These are phyloP conservation scores for Pythium pectinolyticum DNA, from an alignment of 352 stramenopile species.

Conservation along the genomic window DNA sequence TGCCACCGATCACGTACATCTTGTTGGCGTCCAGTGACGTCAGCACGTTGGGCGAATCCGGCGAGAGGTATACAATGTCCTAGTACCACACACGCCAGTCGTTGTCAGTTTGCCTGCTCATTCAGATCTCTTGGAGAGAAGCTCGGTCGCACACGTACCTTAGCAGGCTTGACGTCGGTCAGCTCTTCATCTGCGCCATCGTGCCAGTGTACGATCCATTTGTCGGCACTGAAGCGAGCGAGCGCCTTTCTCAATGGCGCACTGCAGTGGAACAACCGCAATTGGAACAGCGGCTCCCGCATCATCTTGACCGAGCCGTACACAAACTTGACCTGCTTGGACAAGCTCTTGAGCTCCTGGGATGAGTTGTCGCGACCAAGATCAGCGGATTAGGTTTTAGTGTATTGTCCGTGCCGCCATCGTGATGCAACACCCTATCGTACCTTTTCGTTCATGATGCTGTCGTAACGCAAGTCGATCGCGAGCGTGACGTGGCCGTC, in stretches of 20 bases:
- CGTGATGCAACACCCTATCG: not conserved
- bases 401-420: not conserved
- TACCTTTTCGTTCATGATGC: slow-evolving; percentile 83
- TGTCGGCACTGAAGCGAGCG: slow-evolving; percentile 55
- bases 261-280: slow-evolving; percentile 63
- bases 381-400: not conserved
- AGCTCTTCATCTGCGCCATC: slow-evolving; percentile 34
- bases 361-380: not conserved
- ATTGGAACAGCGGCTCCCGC: slow-evolving; percentile 53
- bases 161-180: slow-evolving; percentile 34
- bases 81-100: slow-evolving; percentile 2
- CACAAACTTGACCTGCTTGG: slow-evolving; percentile 77
- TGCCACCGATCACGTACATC: slow-evolving; percentile 80
- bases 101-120: not conserved
- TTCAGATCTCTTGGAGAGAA: not conserved
- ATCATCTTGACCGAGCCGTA: slow-evolving; percentile 71
- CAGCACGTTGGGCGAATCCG: slow-evolving; percentile 69
- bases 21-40: slow-evolving; percentile 56
- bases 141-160: slow-evolving; percentile 21
- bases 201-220: slow-evolving; percentile 66
- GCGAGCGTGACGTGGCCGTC: slow-evolving; percentile 44
- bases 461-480: slow-evolving; percentile 73
- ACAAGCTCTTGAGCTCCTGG: slow-evolving; percentile 64
- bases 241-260: slow-evolving; percentile 46
- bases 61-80: slow-evolving; percentile 76